A percentile compares a stretch with the other conserved stretches of the same genome.
These are phyloP conservation scores for Helichrysum umbraculigerum DNA, from an alignment of 129 eudicot species.

Conservation along the genomic window DNA sequence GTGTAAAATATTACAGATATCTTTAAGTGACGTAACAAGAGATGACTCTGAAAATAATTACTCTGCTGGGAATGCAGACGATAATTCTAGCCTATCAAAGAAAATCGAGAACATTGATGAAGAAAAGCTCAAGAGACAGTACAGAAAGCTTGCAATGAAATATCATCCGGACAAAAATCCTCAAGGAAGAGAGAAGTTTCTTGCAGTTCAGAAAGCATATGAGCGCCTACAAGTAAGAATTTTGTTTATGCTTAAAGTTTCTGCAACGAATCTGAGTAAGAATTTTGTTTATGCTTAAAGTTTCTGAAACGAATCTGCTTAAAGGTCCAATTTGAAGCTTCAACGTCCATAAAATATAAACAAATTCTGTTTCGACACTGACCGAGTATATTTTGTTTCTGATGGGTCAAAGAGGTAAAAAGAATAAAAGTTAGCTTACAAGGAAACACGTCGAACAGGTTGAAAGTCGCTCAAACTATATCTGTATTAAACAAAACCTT, in stretches of 20 bases:
- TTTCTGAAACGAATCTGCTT: conserved; percentile 1
- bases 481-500: background rate
- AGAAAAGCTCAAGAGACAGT: conserved; percentile 94
- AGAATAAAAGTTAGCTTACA: background rate
- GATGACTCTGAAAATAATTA: conserved; percentile 55
- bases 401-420: background rate
- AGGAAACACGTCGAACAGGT: background rate
- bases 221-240: conserved; percentile 86
- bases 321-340: background rate
- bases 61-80: conserved; percentile 48
- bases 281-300: conserved; percentile 5
- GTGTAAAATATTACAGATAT: conserved; percentile 85
- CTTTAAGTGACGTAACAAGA: conserved; percentile 71
- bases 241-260: conserved; percentile 8
- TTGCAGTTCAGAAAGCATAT: conserved; percentile 97
- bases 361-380: background rate
- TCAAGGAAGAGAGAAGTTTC: conserved; percentile 97
- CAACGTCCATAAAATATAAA: background rate
- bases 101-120: conserved; percentile 93
- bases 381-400: background rate
- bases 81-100: conserved; percentile 60
- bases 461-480: conserved; percentile 2
- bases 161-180: conserved; percentile 99
- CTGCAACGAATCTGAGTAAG: conserved; percentile 42
- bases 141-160: conserved; percentile 93